Percentiles rank a stretch among this genome's conserved stretches.
phyloP scores from a whole-genome alignment of 768 basidiomycete genomes.

The Mycena venus region DNA sequence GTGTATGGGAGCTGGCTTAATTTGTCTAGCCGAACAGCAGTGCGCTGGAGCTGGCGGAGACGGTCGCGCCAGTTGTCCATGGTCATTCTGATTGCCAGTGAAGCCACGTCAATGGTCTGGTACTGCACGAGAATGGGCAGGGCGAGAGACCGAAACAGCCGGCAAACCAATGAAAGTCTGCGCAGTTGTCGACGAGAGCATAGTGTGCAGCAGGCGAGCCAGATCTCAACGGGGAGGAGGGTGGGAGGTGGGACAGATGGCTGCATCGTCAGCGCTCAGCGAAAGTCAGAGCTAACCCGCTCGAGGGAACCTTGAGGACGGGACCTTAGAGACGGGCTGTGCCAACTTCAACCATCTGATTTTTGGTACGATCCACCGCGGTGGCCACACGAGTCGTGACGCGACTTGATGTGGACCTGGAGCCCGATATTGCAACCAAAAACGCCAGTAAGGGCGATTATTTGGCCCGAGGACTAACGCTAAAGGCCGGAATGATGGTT shows the following conservation, averaged over 20 bases:
- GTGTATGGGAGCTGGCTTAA: neutral
- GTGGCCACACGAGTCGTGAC: too few relatives aligned
- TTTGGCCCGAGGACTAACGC: too few relatives aligned
- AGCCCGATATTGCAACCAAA: too few relatives aligned
- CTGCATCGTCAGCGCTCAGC: too few relatives aligned
- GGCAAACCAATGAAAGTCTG: neutral
- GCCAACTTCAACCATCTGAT: too few relatives aligned
- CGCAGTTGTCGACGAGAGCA: neutral
- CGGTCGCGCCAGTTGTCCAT: neutral
- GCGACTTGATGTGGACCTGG: too few relatives aligned
- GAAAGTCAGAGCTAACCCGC: too few relatives aligned
- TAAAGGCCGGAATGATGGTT: too few relatives aligned
- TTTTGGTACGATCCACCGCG: too few relatives aligned
- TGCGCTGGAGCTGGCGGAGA: neutral
- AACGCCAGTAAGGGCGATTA: too few relatives aligned
- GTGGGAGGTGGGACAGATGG: neutral
- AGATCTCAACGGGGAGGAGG: neutral
- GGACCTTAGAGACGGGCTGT: too few relatives aligned
- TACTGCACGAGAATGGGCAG: neutral
- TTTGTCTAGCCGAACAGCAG: neutral
- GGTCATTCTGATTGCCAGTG: neutral
- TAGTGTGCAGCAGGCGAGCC: neutral
- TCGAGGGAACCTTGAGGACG: too few relatives aligned
- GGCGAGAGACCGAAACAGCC: neutral
- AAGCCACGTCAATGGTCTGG: neutral